phyloP scores from a whole-genome alignment of 257 asterid genomes.

The Verbena officinalis region DNA sequence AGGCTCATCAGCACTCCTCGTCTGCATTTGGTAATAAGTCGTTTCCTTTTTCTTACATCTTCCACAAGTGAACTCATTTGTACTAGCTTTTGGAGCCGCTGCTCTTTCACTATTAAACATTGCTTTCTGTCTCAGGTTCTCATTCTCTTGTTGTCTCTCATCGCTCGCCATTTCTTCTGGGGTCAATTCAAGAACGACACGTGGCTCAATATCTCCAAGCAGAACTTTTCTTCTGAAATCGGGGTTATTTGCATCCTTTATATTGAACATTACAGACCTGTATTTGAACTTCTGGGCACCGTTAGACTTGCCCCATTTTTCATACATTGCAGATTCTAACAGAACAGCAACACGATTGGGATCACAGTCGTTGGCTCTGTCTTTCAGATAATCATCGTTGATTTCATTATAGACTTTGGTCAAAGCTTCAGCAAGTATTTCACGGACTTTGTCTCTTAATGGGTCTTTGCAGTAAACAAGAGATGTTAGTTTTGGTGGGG shows the following conservation, averaged over 20 bases:
- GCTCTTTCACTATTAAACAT: conserved; percentile 78
- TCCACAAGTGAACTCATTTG: conserved; percentile 72
- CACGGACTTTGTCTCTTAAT: conserved; percentile 56
- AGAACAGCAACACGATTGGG: conserved; percentile 71
- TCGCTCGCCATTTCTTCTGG: conserved; percentile 97
- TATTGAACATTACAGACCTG: conserved; percentile 61
- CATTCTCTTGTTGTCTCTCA: conserved; percentile 65
- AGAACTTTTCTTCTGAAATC: conserved; percentile 80
- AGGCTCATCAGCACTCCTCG: conserved; percentile 97
- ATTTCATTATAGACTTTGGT: conserved; percentile 50
- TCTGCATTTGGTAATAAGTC: conserved; percentile 93
- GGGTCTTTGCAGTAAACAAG: conserved; percentile 62
- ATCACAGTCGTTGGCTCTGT: conserved; percentile 54
- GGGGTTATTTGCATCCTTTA: conserved; percentile 56
- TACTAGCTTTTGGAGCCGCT: conserved; percentile 69
- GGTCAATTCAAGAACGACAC: conserved; percentile 46
- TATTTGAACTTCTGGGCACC: conserved; percentile 62
- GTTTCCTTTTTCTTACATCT: conserved; percentile 83
- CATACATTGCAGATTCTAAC: conserved; percentile 58
- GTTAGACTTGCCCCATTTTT: conserved; percentile 61
- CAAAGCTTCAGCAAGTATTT: conserved; percentile 55
- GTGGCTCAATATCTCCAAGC: conserved; percentile 60
- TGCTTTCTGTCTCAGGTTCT: conserved; percentile 74
- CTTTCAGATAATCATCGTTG: conserved; percentile 45
- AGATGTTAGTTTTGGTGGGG: conserved; percentile 56